Base-by-base conservation (phyloP, 306 rosid species). In the Ammopiptanthus mongolicus region DNA sequence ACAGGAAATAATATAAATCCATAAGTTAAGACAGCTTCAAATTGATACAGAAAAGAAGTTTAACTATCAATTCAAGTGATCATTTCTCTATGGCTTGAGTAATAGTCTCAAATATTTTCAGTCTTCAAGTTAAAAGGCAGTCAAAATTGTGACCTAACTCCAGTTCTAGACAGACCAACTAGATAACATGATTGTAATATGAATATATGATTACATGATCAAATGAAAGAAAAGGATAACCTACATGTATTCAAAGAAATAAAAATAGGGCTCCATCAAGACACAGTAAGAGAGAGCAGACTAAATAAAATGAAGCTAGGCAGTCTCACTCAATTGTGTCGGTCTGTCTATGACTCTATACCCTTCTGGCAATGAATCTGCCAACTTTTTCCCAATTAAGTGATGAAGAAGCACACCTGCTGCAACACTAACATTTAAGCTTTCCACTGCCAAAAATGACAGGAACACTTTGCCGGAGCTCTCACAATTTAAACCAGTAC, bases 401-500 rank as follows among this genome's bases (percentile, higher is more conserved):
- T 95, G 99, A 74, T 90, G 99, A 90, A 95, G 84, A 77, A 95
- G 91, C 73, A 92, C 96, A n/a, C 99, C 99, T 33, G 97, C 90
- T 58, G 97, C 99, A 60, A 95, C 99, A 73, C 97, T 90, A 47
- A 92, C 99, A 82, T 95, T 95, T 61, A 95, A 89, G 85, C 97
- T 92, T 86, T 95, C 97, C 86, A 95, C 99, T 0, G 97, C 99
- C 83, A 95, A 78, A 84, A 89, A 90, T 2, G 92, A 90, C 72
- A 65, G 84, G 65, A 90, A 90, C 79, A 88, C 97, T 15, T 77
- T 90, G 17, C 87, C 82, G 19, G 91, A 75, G 78, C 80, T 39
- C 51, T 70, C 83, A 15, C 67, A 11, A 36, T 73, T 77, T 19
- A 72, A 70, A 75, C 72, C 87, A 36, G 62, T 48, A 19, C 74